Evolutionary conservation across 2,329 filamentous ascomycete species (phyloP).

Genomic region (Pezizomycotina sp.): DNA sequence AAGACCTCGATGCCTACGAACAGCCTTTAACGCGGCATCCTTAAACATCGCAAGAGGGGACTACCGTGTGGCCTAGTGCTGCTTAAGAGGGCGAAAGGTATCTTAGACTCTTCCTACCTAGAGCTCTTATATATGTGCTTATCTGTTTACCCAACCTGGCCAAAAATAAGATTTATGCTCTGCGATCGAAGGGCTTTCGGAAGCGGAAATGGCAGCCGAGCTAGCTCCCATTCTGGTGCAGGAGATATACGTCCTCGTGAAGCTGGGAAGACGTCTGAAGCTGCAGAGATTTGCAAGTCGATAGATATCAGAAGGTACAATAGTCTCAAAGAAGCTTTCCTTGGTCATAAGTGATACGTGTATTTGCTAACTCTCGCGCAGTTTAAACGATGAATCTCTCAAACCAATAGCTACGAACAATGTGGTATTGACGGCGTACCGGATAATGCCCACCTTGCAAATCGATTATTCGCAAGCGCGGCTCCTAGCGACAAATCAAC

Average conservation of each 20-base stretch:
- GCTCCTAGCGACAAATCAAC: slow-evolving; percentile 36
- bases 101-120: not conserved
- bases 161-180: slow-evolving; percentile 36
- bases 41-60: slow-evolving; percentile 53
- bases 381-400: slow-evolving; percentile 51
- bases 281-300: slow-evolving; percentile 44
- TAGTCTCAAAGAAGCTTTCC: no score
- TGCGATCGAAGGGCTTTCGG: slow-evolving; percentile 52
- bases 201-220: slow-evolving; percentile 59
- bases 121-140: not conserved
- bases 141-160: not conserved
- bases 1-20: slow-evolving; percentile 63
- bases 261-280: slow-evolving; percentile 51
- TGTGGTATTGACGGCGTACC: slow-evolving; percentile 31
- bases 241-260: slow-evolving; percentile 54
- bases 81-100: slow-evolving; percentile 46
- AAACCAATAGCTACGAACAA: slow-evolving; percentile 47
- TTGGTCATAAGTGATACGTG: slow-evolving; percentile 4
- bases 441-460: slow-evolving; percentile 51
- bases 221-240: slow-evolving; percentile 60
- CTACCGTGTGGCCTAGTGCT: slow-evolving; percentile 46
- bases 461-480: slow-evolving; percentile 37
- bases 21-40: slow-evolving; percentile 66
- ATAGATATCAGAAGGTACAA: slow-evolving; percentile 47
- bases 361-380: slow-evolving; percentile 30